Percentiles rank a stretch among this genome's conserved stretches.
Conservation (phyloP, 2,329 filamentous ascomycete species). For the Cordyceps tenuipes region DNA sequence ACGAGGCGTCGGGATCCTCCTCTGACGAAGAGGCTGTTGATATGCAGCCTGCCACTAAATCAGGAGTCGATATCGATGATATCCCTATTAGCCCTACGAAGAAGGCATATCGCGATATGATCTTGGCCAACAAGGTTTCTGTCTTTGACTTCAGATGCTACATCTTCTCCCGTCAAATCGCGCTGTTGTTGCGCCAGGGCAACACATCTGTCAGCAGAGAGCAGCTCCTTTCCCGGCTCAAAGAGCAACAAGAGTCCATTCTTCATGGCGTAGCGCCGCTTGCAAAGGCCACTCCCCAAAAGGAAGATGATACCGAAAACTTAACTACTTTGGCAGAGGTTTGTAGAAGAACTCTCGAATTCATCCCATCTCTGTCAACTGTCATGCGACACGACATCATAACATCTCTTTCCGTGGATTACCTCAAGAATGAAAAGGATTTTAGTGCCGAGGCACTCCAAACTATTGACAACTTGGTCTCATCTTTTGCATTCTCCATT, state of each 20-base stretch:
- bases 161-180: conserved; percentile 82
- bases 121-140: conserved; percentile 89
- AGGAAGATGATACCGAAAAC: conserved; percentile 60
- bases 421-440: conserved; percentile 26
- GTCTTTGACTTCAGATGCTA: conserved; percentile 94
- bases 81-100: conserved; percentile 55
- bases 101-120: conserved; percentile 85
- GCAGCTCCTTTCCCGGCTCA: conserved; percentile 53
- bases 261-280: conserved; percentile 49
- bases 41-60: conserved; percentile 36
- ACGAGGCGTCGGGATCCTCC: conserved; percentile 24
- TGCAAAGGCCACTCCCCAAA: conserved; percentile 35
- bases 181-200: conserved; percentile 72
- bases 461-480: conserved; percentile 64
- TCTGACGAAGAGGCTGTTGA: conserved; percentile 39
- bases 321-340: conserved; percentile 76
- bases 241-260: conserved; percentile 52
- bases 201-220: conserved; percentile 59
- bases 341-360: conserved; percentile 72
- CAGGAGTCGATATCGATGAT: conserved; percentile 39
- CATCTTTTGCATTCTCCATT: conserved; percentile 70
- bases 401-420: conserved; percentile 44
- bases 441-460: conserved; percentile 35
- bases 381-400: conserved; percentile 72
- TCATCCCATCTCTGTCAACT: conserved; percentile 71